A percentile compares a stretch with the other conserved stretches of the same genome.
These are phyloP conservation scores for Chytriomyces sp. DNA, from an alignment of 192 early-diverging fungal species.

Conservation along the genomic window DNA sequence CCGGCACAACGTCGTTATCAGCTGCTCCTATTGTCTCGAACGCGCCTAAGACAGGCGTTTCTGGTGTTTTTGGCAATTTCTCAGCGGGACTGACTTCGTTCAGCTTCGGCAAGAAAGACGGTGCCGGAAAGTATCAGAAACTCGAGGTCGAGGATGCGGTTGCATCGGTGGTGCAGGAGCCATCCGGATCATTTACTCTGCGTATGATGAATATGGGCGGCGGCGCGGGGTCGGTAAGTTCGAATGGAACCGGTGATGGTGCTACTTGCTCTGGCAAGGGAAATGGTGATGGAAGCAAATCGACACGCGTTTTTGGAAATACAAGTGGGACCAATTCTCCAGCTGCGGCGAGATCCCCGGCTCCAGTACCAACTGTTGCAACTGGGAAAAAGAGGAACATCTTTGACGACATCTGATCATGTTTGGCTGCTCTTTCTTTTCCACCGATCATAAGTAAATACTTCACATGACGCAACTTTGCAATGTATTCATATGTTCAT, in stretches of 20 bases:
- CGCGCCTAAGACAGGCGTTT: neutral
- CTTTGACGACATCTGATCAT: slow-evolving; percentile 19
- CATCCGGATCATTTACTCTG: neutral
- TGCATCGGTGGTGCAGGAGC: slow-evolving; percentile 3
- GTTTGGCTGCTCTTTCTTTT: neutral
- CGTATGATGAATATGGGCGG: neutral
- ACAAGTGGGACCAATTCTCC: neutral
- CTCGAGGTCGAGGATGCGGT: neutral
- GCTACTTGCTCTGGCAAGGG: neutral
- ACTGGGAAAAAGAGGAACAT: slow-evolving; percentile 18
- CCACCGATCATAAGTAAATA: too few species aligned
- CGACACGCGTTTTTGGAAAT: neutral
- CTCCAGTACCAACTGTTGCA: neutral
- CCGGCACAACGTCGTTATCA: neutral
- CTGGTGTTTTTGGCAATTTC: neutral
- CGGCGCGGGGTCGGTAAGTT: neutral
- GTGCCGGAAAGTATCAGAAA: slow-evolving; percentile 19
- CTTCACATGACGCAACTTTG: too few species aligned
- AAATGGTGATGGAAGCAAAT: neutral
- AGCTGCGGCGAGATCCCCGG: neutral
- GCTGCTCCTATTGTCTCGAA: neutral
- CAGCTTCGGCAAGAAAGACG: neutral
- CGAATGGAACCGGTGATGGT: neutral
- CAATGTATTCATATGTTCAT: too few species aligned
- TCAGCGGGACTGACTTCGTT: slow-evolving; percentile 9